Base-by-base conservation (phyloP, 257 asterid species). In the Rubia yunnanensis region DNA sequence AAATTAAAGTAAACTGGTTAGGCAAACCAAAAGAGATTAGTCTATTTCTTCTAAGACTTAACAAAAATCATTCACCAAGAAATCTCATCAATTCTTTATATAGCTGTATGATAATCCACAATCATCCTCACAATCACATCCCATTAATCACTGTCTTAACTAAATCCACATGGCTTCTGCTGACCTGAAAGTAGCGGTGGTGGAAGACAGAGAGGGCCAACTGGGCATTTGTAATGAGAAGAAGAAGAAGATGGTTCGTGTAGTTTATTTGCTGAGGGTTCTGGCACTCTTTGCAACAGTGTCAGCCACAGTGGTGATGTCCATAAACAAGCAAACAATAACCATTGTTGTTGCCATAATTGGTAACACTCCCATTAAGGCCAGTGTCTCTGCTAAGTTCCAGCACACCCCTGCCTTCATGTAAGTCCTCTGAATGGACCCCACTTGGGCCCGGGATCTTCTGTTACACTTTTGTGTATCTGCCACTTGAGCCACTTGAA, bases 391-490 rank as follows among this genome's bases (percentile, higher is more conserved):
- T 3, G 95, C 96, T 77, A 88, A 78, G 81, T 91, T 88, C 24
- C 90, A 86, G 48, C 89, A 88, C 60, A 91, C 95, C 62, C 97
- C 97, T 34, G 96, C 97, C n/a, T 88, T 88, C 76, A 83, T 88
- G 97, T 88, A 77, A 55, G 85, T 50, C 31, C 60, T 35, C n/a
- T n/a, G n/a, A n/a, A n/a, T n/a, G n/a, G n/a, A n/a, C n/a, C n/a
- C n/a, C n/a, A n/a, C n/a, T n/a, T n/a, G n/a, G n/a, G n/a, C n/a
- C n/a, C n/a, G n/a, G n/a, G n/a, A n/a, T n/a, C n/a, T n/a, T n/a
- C n/a, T n/a, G n/a, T n/a, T n/a, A n/a, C n/a, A n/a, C n/a, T n/a
- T n/a, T n/a, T n/a, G n/a, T n/a, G n/a, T n/a, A n/a, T n/a, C n/a
- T n/a, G n/a, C n/a, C n/a, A n/a, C n/a, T n/a, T n/a, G n/a, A n/a